These are phyloP conservation scores for Coix lacrymajobi DNA, from an alignment of 176 grass and related monocot species.

Conservation along the genomic window DNA sequence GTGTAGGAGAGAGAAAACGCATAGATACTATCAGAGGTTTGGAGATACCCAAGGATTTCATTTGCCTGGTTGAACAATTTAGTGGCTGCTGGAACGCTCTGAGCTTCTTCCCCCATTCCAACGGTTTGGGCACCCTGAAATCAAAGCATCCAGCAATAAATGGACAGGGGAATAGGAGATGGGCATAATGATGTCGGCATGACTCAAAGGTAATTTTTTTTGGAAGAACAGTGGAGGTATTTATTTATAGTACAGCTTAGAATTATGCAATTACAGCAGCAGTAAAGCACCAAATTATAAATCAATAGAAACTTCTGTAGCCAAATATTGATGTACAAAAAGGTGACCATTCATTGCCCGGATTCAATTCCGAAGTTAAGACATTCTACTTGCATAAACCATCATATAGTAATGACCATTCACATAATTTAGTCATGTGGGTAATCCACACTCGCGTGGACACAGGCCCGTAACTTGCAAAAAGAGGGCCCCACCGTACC, in stretches of 20 bases:
- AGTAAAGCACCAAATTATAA: neutral
- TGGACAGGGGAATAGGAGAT: neutral
- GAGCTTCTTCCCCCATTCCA: conserved; percentile 89
- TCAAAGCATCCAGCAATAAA: neutral
- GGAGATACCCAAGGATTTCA: conserved; percentile 75
- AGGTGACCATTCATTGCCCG: neutral
- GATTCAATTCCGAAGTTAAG: neutral
- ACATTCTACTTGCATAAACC: neutral
- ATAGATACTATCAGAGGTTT: neutral
- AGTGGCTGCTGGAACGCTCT: conserved; percentile 60
- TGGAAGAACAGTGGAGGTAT: neutral
- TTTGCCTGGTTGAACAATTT: conserved; percentile 82
- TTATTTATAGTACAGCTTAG: neutral
- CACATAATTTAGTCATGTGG: neutral
- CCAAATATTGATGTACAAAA: neutral
- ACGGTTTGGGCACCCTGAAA: conserved; percentile 89
- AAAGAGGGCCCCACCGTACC: conserved; percentile 34
- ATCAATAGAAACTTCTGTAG: neutral
- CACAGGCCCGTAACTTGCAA: neutral
- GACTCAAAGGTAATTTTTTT: neutral
- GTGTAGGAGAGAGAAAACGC: neutral
- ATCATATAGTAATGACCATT: neutral
- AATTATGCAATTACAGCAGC: neutral
- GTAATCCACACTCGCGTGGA: neutral
- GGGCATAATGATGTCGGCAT: neutral